These are phyloP conservation scores for Nitzschia sp. DNA, from an alignment of 108 stramenopile species.

Conservation along the genomic window DNA sequence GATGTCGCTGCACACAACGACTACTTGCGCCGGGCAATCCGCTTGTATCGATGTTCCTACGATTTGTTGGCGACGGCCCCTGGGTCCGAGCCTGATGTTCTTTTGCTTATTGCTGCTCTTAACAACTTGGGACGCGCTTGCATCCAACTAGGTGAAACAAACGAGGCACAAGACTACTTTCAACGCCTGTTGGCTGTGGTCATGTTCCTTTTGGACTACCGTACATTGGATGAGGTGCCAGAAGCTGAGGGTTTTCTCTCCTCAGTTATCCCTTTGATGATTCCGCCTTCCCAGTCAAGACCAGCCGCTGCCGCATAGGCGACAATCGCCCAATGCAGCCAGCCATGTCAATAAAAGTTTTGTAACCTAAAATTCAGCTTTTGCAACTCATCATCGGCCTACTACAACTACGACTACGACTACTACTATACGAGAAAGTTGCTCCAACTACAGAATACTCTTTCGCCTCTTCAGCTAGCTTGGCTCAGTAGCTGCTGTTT, in stretches of 20 bases:
- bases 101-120: constrained; percentile 2
- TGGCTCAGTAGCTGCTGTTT: too few relatives aligned
- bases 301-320: not conserved
- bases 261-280: not conserved
- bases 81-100: not conserved
- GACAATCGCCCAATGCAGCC: not conserved
- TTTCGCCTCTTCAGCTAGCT: too few relatives aligned
- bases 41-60: not conserved
- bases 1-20: not conserved
- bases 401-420: too few relatives aligned
- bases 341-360: too few relatives aligned
- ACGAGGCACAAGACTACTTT: not conserved
- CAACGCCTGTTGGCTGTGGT: not conserved
- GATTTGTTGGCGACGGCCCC: not conserved
- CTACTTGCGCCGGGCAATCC: not conserved
- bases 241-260: not conserved
- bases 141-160: not conserved
- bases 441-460: too few relatives aligned
- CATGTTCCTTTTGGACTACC: constrained; percentile 1
- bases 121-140: constrained; percentile 13
- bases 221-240: not conserved
- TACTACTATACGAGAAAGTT: too few relatives aligned
- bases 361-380: too few relatives aligned
- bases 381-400: too few relatives aligned
- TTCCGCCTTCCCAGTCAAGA: not conserved